Evolutionary conservation across 2,329 filamentous ascomycete genomes (phyloP), one percentile per base, ranked within the genome.

Genomic region (Sporothrix brasiliensis): DNA sequence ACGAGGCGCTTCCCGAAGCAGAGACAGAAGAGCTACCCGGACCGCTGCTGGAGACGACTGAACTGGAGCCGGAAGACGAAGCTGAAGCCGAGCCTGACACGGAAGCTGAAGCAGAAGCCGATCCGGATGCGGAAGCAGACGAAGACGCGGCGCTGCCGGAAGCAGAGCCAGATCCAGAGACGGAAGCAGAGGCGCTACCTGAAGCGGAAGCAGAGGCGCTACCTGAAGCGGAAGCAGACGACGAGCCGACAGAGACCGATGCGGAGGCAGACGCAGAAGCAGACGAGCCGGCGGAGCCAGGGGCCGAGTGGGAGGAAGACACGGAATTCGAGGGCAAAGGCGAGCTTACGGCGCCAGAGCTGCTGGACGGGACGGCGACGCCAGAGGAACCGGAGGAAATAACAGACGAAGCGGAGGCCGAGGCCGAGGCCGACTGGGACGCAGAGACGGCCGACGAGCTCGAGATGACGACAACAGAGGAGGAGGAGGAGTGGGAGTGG

Each of bases 1-100:
- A 7, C 14, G 47, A 67, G 6, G 49, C 61, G 19, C 44, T 53
- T 3, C 6, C 49, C 3, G 63, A 44, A 4, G 30, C 63, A 67
- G 49, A 27, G 10, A 16, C 44, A 4, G 61, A 66, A 3, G 7
- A 34, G 34, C 58, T 56, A 10, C 13, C 24, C 13, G 41, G 50
- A 13, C 24, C 61, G 16, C 60, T 66, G 27, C 41, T 63, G 14
- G 47, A 41, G 63, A 68, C 14, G 14, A 34, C 66, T 13, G 66
- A 68, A 3, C 24, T 27, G 16, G 52, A 34, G 34, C 34, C 34
- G 1, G 34, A 34, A 34, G 7, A 7, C 34, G 63, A 67, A 21
- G 27, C 47, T 2, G 16, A n/a, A n/a, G 63, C 39, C 14, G 56
- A 65, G 19, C 6, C 41, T 2, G 58, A 61, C 2, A 3, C 61